These are phyloP conservation scores for Coemansia sp. DNA, from an alignment of 192 early-diverging fungal species.

Conservation along the genomic window DNA sequence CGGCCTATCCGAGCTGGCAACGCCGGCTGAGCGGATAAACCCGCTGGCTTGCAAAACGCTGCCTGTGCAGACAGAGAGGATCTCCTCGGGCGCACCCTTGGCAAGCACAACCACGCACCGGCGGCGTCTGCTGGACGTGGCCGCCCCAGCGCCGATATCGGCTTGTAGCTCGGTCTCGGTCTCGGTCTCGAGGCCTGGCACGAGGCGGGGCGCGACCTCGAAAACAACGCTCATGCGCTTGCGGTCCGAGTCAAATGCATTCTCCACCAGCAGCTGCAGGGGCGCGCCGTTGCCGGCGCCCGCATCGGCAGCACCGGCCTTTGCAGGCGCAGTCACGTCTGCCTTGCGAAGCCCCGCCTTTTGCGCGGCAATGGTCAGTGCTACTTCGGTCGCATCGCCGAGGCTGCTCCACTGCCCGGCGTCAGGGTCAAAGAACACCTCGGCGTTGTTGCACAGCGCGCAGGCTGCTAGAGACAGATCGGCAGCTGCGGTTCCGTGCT, in stretches of 20 bases:
- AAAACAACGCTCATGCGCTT: constrained; percentile 93
- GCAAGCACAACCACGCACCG: constrained; percentile 59
- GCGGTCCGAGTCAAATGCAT: constrained; percentile 90
- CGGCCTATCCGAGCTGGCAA: constrained; percentile 11
- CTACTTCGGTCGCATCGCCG: constrained; percentile 97
- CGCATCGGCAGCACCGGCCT: background rate
- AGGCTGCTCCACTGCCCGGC: constrained; percentile 63
- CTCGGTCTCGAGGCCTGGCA: too few relatives aligned
- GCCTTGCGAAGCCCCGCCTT: constrained; percentile 72
- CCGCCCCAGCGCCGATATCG: background rate
- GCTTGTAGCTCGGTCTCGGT: too few relatives aligned
- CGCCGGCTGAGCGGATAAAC: constrained; percentile 20
- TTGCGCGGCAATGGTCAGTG: constrained; percentile 78
- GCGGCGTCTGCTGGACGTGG: background rate
- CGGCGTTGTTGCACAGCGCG: constrained; percentile 86
- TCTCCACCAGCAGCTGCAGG: constrained; percentile 62
- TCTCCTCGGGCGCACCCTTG: constrained; percentile 93
- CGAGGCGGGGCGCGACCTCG: constrained; percentile 14
- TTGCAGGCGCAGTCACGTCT: constrained; percentile 9
- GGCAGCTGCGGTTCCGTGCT: constrained; percentile 57
- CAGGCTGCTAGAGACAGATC: constrained; percentile 76
- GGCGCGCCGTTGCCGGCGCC: constrained; percentile 8
- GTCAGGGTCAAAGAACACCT: constrained; percentile 58
- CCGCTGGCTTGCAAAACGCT: constrained; percentile 23
- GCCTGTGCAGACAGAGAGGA: constrained; percentile 58